Percentiles rank a stretch among this genome's conserved stretches.
These are phyloP conservation scores for Geotrichum australiense DNA, from an alignment of 1,139 yeast species.

Conservation along the genomic window DNA sequence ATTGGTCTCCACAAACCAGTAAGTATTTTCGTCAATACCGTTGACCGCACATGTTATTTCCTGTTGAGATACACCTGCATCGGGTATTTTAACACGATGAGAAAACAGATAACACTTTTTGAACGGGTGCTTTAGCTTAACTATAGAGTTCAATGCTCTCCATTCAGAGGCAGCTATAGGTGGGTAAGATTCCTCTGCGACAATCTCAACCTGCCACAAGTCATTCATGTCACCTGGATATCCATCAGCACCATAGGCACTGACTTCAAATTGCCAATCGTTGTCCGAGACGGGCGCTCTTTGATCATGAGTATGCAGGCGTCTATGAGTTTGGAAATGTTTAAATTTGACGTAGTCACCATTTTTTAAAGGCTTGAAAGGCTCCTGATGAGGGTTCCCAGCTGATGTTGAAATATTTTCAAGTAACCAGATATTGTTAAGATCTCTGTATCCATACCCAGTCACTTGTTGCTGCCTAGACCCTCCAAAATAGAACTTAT, in stretches of 20 bases:
- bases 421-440: constrained; percentile 60
- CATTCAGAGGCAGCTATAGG: constrained; percentile 38
- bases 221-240: constrained; percentile 30
- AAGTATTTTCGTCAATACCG: constrained; percentile 52
- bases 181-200: constrained; percentile 21
- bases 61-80: constrained; percentile 63
- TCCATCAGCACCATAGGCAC: constrained; percentile 49
- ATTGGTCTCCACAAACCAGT: constrained; percentile 61
- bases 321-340: constrained; percentile 55
- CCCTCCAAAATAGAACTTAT: constrained; percentile 46
- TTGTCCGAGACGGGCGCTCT: constrained; percentile 77
- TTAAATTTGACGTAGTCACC: constrained; percentile 51
- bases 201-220: constrained; percentile 27
- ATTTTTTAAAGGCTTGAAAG: constrained; percentile 39
- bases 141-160: constrained; percentile 48
- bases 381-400: constrained; percentile 14
- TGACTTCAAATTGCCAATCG: constrained; percentile 70
- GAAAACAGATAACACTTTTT: constrained; percentile 55
- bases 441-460: constrained; percentile 46
- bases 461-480: constrained; percentile 65
- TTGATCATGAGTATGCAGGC: constrained; percentile 47
- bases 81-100: constrained; percentile 56
- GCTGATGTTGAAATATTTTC: constrained; percentile 34
- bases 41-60: constrained; percentile 65
- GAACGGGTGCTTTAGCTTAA: constrained; percentile 55